Evolutionary conservation across 108 stramenopile genomes (phyloP), one percentile per base, ranked within the genome.

Genomic region (Pinguiococcus pyrenoidosus): DNA sequence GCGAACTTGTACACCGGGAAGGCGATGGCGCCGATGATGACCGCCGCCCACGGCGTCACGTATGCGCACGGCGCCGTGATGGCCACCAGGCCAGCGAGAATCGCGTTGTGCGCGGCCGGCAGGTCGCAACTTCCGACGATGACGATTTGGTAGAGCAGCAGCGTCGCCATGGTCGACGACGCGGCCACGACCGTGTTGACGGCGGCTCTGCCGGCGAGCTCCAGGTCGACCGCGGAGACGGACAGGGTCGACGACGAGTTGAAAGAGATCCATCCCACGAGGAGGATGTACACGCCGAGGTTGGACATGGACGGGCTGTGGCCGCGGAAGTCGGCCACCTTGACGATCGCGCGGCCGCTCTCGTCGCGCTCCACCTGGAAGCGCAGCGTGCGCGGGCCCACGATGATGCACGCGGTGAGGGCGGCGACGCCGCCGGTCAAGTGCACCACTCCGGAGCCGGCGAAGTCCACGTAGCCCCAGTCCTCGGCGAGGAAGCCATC

Each of bases 71-170:
- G 70, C 20, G 81, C 79, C 3, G 88, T 90, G 33, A 93, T 79
- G 29, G 73, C 82, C 41, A 91, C 89, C 29, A 91, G 78, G 8
- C 89, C 89, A 29, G 70, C 69, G 42, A 88, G 79, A 25, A 60
- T 59, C 33, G 60, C 72, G 46, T 73, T 71, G 59, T 57, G 48
- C 17, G 23, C 59, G 22, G 27, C 29, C n/a, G 32, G 44, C 13
- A 59, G 47, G 62, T 64, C 62, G 33, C 54, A n/a, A n/a, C n/a
- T n/a, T n/a, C n/a, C n/a, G n/a, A n/a, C n/a, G n/a, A n/a, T n/a
- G n/a, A n/a, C n/a, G n/a, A n/a, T n/a, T n/a, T n/a, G n/a, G n/a
- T n/a, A n/a, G n/a, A n/a, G n/a, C n/a, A n/a, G n/a, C n/a, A n/a
- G n/a, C n/a, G n/a, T n/a, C n/a, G n/a, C n/a, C n/a, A n/a, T n/a